phyloP scores from a whole-genome alignment of 202 grass and related monocot species.

The Saccharum hybrid region DNA sequence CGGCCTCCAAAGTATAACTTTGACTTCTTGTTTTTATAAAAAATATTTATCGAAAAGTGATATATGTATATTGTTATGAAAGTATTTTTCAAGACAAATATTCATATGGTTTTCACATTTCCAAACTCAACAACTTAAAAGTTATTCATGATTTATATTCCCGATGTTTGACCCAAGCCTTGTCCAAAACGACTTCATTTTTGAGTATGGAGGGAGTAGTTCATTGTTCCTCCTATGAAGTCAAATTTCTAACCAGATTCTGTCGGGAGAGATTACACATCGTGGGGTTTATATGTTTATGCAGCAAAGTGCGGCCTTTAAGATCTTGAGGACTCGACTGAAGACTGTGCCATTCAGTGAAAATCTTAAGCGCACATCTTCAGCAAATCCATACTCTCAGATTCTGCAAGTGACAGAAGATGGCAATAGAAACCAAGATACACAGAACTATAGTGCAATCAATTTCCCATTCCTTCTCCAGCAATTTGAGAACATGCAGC shows the following conservation, averaged over 20 bases:
- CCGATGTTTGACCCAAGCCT: no score
- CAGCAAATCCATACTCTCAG: conserved; percentile 68
- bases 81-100: no score
- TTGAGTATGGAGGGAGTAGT: no score
- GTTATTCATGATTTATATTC: no score
- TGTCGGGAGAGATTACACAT: conserved; percentile 13
- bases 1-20: no score
- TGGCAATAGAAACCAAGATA: conserved; percentile 71
- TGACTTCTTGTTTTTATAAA: no score
- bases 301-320: conserved; percentile 98
- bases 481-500: conserved; percentile 75
- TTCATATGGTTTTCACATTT: no score
- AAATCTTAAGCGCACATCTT: conserved; percentile 68
- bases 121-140: no score
- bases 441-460: conserved; percentile 64
- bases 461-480: conserved; percentile 78
- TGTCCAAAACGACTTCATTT: no score
- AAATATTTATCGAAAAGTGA: no score
- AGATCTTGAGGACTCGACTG: conserved; percentile 89
- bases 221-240: not conserved
- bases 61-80: no score
- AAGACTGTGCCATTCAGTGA: conserved; percentile 94
- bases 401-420: conserved; percentile 78
- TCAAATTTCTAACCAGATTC: conserved; percentile 20
- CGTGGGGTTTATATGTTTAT: conserved; percentile 43